phyloP scores from a whole-genome alignment of 2,329 filamentous ascomycete species.

The Endocalyx cinctus region DNA sequence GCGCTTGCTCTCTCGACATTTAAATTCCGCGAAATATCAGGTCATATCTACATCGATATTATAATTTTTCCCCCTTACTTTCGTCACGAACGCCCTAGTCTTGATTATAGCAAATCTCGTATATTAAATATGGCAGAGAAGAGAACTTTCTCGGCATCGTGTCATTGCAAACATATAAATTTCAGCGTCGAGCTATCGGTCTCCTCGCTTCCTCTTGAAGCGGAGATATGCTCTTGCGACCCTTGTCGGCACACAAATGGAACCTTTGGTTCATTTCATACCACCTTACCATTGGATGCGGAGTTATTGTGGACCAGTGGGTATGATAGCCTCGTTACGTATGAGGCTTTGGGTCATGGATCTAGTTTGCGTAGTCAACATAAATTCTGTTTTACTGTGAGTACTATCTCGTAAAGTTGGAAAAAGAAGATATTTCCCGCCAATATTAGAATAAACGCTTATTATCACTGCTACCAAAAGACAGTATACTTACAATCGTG shows the following conservation, averaged over 20 bases:
- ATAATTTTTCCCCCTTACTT: too few relatives aligned
- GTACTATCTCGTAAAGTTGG: constrained; percentile 23
- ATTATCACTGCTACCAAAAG: too few relatives aligned
- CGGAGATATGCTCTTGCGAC: constrained; percentile 42
- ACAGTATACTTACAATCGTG: too few relatives aligned
- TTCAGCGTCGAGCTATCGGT: constrained; percentile 36
- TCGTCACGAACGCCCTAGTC: too few relatives aligned
- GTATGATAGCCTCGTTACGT: constrained; percentile 30
- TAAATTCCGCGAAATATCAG: too few relatives aligned
- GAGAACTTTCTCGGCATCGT: constrained; percentile 36
- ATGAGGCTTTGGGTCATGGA: constrained; percentile 26
- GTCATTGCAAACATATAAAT: constrained; percentile 39
- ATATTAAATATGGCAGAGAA: too few relatives aligned
- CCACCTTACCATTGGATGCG: constrained; percentile 29
- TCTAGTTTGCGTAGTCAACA: too few relatives aligned
- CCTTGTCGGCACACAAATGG: constrained; percentile 40
- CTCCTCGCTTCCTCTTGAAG: constrained; percentile 33
- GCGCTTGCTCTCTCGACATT: too few relatives aligned
- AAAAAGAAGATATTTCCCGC: too few relatives aligned
- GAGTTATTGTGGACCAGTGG: constrained; percentile 33
- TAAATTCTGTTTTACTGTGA: constrained; percentile 9
- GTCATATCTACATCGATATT: too few relatives aligned
- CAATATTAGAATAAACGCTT: too few relatives aligned
- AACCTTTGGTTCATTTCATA: constrained; percentile 38
- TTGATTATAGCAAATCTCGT: too few relatives aligned